These are phyloP conservation scores for Maudiozyma turicensis DNA, from an alignment of 805 yeast species.

Conservation along the genomic window DNA sequence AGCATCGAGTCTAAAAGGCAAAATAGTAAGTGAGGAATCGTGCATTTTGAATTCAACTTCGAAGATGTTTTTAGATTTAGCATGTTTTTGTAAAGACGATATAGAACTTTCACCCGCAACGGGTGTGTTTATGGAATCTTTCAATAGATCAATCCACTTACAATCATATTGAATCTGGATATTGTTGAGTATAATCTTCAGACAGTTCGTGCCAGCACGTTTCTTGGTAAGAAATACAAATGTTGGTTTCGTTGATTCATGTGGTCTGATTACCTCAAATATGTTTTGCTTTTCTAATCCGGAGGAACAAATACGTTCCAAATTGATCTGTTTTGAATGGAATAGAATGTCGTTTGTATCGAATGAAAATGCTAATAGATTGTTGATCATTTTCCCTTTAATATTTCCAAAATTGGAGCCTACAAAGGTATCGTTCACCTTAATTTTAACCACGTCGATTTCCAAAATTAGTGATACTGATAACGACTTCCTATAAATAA, in stretches of 20 bases:
- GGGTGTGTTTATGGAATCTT: too few species aligned
- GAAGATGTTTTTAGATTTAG: background rate
- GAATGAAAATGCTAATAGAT: slow-evolving; percentile 9
- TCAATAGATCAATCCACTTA: too few species aligned
- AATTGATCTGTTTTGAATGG: slow-evolving; percentile 8
- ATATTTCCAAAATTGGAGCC: slow-evolving; percentile 14
- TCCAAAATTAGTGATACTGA: slow-evolving; percentile 11
- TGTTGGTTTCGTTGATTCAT: slow-evolving; percentile 30
- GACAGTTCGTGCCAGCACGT: background rate
- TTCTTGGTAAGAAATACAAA: slow-evolving; percentile 32
- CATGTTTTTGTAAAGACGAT: background rate
- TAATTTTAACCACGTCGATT: slow-evolving; percentile 8
- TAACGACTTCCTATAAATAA: slow-evolving; percentile 14
- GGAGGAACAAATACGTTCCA: slow-evolving; percentile 6
- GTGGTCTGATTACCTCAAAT: slow-evolving; percentile 27
- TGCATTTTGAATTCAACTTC: slow-evolving; percentile 24
- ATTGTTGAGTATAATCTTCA: too few species aligned
- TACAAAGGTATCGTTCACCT: slow-evolving; percentile 7
- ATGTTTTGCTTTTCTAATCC: slow-evolving; percentile 20
- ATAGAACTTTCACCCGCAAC: too few species aligned
- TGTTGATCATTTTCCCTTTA: slow-evolving; percentile 3
- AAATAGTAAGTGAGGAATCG: slow-evolving; percentile 52
- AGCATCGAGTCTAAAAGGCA: slow-evolving; percentile 56
- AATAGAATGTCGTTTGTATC: slow-evolving; percentile 7
- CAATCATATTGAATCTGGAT: too few species aligned